phyloP scores from a whole-genome alignment of 2,329 filamentous ascomycete genomes.

The Aspergillus fumigatiaffinis region DNA sequence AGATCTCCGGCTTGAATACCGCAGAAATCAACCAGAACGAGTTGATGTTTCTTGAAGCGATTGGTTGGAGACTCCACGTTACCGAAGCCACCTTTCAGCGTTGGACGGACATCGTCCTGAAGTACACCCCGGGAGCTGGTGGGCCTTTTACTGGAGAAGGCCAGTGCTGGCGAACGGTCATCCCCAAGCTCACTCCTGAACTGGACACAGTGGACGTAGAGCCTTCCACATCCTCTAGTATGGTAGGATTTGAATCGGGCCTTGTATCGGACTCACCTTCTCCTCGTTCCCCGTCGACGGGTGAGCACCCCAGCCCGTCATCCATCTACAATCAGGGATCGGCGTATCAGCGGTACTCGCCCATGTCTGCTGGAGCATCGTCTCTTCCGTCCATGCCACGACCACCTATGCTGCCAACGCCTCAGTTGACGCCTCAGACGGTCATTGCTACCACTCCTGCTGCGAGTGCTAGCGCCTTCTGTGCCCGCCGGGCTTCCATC shows the following conservation, averaged over 20 bases:
- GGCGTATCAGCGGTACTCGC: slow-evolving; percentile 31
- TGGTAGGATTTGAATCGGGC: slow-evolving; percentile 24
- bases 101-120: slow-evolving; percentile 90
- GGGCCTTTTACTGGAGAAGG: slow-evolving; percentile 34
- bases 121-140: slow-evolving; percentile 64
- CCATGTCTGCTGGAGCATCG: slow-evolving; percentile 50
- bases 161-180: slow-evolving; percentile 44
- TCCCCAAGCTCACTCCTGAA: slow-evolving; percentile 55
- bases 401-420: slow-evolving; percentile 57
- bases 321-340: slow-evolving; percentile 26
- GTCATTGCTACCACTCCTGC: slow-evolving; percentile 56
- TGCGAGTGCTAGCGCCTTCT: slow-evolving; percentile 51
- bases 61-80: slow-evolving; percentile 94
- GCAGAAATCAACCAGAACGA: slow-evolving; percentile 96
- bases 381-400: slow-evolving; percentile 54
- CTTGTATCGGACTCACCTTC: slow-evolving; percentile 27
- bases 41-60: slow-evolving; percentile 80
- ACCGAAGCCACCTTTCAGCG: slow-evolving; percentile 82
- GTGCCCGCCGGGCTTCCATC: slow-evolving; percentile 54
- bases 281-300: slow-evolving; percentile 20
- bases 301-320: slow-evolving; percentile 20
- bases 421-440: slow-evolving; percentile 57
- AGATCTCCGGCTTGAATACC: slow-evolving; percentile 94
- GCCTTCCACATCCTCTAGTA: slow-evolving; percentile 27
- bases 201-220: slow-evolving; percentile 47